phyloP scores from a whole-genome alignment of 352 stramenopile genomes.

The Globisporangium cylindrosporum region DNA sequence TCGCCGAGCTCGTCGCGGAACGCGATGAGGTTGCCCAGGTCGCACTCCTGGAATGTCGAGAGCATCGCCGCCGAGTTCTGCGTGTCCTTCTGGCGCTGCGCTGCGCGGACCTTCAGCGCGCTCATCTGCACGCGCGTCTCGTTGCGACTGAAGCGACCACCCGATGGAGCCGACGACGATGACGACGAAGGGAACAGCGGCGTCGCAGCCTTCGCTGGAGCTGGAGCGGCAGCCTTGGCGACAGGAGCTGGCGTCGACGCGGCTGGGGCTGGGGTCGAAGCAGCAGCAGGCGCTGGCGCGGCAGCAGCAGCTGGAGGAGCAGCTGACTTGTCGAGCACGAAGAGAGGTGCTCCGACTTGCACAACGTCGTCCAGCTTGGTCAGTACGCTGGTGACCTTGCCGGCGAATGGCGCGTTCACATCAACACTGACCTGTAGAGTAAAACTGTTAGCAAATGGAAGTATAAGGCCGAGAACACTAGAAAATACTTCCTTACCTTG shows the following conservation, averaged over 20 bases:
- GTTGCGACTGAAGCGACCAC: slow-evolving; percentile 50
- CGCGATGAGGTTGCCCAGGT: slow-evolving; percentile 96
- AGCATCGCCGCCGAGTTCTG: slow-evolving; percentile 98
- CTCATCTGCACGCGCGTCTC: slow-evolving; percentile 94
- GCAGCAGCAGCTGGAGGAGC: slow-evolving; percentile 15
- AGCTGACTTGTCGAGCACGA: slow-evolving; percentile 88
- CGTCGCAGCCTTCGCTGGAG: slow-evolving; percentile 16
- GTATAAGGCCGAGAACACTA: no score
- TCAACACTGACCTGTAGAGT: slow-evolving; percentile 80
- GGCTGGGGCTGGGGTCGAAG: slow-evolving; percentile 19
- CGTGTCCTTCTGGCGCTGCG: slow-evolving; percentile 95
- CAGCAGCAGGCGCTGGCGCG: slow-evolving; percentile 16
- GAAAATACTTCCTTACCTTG: slow-evolving; percentile 79
- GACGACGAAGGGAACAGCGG: slow-evolving; percentile 11
- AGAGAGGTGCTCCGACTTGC: slow-evolving; percentile 91
- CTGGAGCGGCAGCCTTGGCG: slow-evolving; percentile 22
- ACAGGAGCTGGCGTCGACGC: slow-evolving; percentile 26
- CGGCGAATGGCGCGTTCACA: slow-evolving; percentile 88
- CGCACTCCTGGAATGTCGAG: slow-evolving; percentile 99
- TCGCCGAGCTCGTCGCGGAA: slow-evolving; percentile 89
- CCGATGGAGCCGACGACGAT: slow-evolving; percentile 1
- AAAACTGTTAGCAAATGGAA: no score
- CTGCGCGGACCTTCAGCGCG: slow-evolving; percentile 93
- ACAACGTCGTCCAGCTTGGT: slow-evolving; percentile 95
- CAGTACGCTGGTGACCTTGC: slow-evolving; percentile 91